Conservation (phyloP, 2,329 filamentous ascomycete genomes). For the Penicillium glabrum region DNA sequence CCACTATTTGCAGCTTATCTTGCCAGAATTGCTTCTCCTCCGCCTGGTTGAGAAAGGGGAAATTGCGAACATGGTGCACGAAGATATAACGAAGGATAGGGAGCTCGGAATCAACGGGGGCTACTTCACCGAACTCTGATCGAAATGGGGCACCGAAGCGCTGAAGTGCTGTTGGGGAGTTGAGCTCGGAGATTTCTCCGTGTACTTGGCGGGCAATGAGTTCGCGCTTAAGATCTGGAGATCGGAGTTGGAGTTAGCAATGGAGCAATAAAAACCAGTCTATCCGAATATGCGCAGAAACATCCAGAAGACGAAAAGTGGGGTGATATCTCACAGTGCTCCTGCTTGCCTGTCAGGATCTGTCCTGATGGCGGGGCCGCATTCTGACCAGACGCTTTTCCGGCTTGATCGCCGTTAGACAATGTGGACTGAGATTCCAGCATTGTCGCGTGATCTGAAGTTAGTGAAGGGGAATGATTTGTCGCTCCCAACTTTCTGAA, state of each 20-base stretch:
- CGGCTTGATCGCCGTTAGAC: conserved; percentile 14
- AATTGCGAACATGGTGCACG: conserved; percentile 95
- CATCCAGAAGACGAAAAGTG: not conserved
- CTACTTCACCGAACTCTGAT: conserved; percentile 88
- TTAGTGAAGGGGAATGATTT: not conserved
- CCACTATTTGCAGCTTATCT: conserved; percentile 88
- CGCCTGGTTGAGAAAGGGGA: conserved; percentile 95
- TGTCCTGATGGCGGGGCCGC: conserved; percentile 53
- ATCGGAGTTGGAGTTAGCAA: not conserved
- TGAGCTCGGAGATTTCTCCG: conserved; percentile 88
- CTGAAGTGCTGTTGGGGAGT: conserved; percentile 89
- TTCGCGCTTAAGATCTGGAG: conserved; percentile 87
- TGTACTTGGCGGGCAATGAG: conserved; percentile 86
- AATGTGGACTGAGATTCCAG: conserved; percentile 10
- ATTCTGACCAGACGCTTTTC: conserved; percentile 8
- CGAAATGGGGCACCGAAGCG: conserved; percentile 94
- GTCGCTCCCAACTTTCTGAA: not conserved
- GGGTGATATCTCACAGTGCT: conserved; percentile 70
- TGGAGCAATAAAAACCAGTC: not conserved
- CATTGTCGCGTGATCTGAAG: not conserved
- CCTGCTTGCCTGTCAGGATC: conserved; percentile 89
- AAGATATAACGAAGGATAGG: conserved; percentile 96
- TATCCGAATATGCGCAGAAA: not conserved
- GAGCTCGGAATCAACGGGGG: conserved; percentile 88
- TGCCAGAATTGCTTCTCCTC: conserved; percentile 99